Evolutionary conservation across 2,329 filamentous ascomycete genomes (phyloP).

Genomic region (Apiospora marii): DNA sequence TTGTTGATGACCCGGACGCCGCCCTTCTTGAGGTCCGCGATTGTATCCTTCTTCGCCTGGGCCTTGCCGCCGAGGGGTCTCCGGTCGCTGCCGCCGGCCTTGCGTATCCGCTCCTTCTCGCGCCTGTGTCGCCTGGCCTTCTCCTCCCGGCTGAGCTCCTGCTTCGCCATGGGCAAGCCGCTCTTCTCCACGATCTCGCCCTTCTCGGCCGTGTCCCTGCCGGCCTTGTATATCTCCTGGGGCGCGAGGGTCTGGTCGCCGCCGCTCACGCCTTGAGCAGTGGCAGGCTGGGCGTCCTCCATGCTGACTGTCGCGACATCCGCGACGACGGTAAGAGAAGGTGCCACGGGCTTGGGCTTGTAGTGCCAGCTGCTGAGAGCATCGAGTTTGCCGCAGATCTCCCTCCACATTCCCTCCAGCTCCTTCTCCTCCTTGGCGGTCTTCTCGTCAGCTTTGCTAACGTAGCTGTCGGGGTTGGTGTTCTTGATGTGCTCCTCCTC

Average conservation of each 20-base stretch:
- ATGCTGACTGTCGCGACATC: slow-evolving; percentile 92
- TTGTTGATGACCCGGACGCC: slow-evolving; percentile 92
- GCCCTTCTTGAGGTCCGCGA: slow-evolving; percentile 64
- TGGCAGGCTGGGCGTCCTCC: slow-evolving; percentile 93
- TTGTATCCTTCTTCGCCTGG: slow-evolving; percentile 58
- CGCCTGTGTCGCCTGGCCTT: slow-evolving; percentile 78
- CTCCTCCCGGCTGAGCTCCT: slow-evolving; percentile 90
- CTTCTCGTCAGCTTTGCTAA: slow-evolving; percentile 85
- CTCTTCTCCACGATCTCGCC: slow-evolving; percentile 80
- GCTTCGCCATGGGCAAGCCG: slow-evolving; percentile 78
- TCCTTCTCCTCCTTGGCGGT: slow-evolving; percentile 82
- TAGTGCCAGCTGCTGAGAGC: slow-evolving; percentile 94
- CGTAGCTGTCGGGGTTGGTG: slow-evolving; percentile 78
- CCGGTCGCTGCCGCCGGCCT: slow-evolving; percentile 63
- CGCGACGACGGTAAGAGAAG: slow-evolving; percentile 84
- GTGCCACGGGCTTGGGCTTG: slow-evolving; percentile 84
- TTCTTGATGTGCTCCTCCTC: slow-evolving; percentile 88
- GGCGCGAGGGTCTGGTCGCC: slow-evolving; percentile 83
- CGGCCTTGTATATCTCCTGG: slow-evolving; percentile 91
- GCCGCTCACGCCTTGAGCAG: slow-evolving; percentile 75
- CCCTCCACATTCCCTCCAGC: slow-evolving; percentile 83
- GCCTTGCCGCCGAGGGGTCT: slow-evolving; percentile 66
- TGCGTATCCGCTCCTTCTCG: slow-evolving; percentile 85
- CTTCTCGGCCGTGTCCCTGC: slow-evolving; percentile 67
- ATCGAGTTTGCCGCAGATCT: slow-evolving; percentile 82